Evolutionary conservation across 768 basidiomycete genomes (phyloP).

Genomic region (Calocybe cyanea): DNA sequence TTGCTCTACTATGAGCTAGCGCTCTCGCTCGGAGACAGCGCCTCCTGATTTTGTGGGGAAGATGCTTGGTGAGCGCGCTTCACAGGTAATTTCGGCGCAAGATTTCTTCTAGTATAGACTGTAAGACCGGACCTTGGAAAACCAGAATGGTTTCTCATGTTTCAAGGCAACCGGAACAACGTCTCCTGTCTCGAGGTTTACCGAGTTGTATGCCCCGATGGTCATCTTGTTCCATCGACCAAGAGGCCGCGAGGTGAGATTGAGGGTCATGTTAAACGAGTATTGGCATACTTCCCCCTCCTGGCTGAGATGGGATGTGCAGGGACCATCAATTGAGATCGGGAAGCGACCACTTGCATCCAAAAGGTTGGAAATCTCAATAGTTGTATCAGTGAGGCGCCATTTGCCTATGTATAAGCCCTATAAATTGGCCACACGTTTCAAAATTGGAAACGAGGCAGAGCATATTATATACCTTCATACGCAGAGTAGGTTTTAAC

Average conservation of each 20-base stretch:
- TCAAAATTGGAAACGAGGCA: background rate
- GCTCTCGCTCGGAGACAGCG: too few relatives aligned
- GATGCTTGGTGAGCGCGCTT: too few relatives aligned
- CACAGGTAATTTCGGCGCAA: background rate
- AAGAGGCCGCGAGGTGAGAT: slow-evolving; percentile 70
- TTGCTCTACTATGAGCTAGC: too few relatives aligned
- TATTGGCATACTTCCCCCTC: slow-evolving; percentile 40
- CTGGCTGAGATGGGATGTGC: slow-evolving; percentile 5
- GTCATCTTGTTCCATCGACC: slow-evolving; percentile 85
- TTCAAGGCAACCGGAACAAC: slow-evolving; percentile 65
- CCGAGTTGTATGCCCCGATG: slow-evolving; percentile 67
- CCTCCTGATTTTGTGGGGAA: too few relatives aligned
- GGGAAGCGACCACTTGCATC: slow-evolving; percentile 47
- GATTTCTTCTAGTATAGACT: slow-evolving; percentile 5
- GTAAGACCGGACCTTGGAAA: slow-evolving; percentile 84
- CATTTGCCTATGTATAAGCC: slow-evolving; percentile 72
- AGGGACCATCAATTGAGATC: slow-evolving; percentile 17
- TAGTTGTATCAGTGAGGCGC: slow-evolving; percentile 58
- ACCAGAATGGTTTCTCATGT: slow-evolving; percentile 90
- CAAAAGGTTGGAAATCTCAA: slow-evolving; percentile 60
- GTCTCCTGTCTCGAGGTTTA: slow-evolving; percentile 76
- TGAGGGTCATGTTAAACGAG: slow-evolving; percentile 69
- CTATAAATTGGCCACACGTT: slow-evolving; percentile 28
- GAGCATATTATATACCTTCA: slow-evolving; percentile 72
- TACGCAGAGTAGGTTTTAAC: slow-evolving; percentile 71